Evolutionary conservation across 2,329 filamentous ascomycete genomes (phyloP).

Genomic region (Colletotrichum sp.): DNA sequence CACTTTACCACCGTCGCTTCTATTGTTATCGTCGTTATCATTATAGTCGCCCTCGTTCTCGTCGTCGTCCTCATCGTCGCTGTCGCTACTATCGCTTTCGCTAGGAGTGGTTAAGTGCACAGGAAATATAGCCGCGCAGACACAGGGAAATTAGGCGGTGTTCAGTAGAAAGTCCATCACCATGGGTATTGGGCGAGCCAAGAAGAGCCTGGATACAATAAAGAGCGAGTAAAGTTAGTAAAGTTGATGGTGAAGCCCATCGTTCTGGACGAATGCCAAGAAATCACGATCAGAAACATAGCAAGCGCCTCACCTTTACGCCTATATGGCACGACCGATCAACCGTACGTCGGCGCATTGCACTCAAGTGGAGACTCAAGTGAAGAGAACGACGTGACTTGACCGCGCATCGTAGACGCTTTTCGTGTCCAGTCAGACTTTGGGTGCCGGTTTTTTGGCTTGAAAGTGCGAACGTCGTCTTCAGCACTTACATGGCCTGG

Average conservation of each 20-base stretch:
- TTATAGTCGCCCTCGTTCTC: neutral
- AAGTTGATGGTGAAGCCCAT: neutral
- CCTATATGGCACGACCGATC: neutral
- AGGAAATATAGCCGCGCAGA: neutral
- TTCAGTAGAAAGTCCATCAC: neutral
- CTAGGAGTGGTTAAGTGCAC: neutral
- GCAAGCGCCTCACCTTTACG: neutral
- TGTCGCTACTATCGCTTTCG: neutral
- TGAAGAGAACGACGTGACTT: neutral
- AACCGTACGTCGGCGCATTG: neutral
- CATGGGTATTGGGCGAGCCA: neutral
- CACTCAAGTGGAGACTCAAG: neutral
- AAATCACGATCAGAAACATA: rapidly evolving
- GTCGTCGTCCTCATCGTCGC: neutral
- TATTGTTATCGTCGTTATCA: neutral
- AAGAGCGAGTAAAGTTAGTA: neutral
- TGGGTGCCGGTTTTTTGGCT: neutral
- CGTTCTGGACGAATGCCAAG: neutral
- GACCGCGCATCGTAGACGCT: neutral
- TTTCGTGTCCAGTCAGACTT: neutral
- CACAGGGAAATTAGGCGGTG: neutral
- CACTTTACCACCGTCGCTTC: neutral
- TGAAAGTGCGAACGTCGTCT: neutral
- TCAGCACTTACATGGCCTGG: neutral
- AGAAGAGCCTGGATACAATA: neutral